Conservation (phyloP, 805 yeast genomes). For the Lachancea kluyveri region DNA sequence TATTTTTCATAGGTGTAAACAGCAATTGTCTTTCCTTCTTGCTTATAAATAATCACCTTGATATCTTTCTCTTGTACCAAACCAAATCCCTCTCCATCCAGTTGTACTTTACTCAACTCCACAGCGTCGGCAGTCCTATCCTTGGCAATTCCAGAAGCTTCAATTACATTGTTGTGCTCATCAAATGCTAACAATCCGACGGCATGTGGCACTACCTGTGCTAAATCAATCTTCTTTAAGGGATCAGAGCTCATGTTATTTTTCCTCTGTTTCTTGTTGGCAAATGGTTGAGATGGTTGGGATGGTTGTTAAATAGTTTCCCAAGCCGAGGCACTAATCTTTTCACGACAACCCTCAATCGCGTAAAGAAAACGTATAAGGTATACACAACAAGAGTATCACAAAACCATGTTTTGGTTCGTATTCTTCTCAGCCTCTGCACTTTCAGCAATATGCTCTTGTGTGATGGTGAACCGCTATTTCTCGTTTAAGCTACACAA, state of each 20-base stretch:
- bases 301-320: too few relatives aligned
- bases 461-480: conserved; percentile 20
- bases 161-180: conserved; percentile 25
- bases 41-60: conserved; percentile 21
- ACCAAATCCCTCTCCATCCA: conserved; percentile 26
- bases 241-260: conserved; percentile 4
- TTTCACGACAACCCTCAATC: too few relatives aligned
- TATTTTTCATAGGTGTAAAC: conserved; percentile 15
- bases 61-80: conserved; percentile 16
- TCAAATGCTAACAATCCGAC: conserved; percentile 29
- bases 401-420: conserved; percentile 8
- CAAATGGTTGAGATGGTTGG: too few relatives aligned
- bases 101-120: conserved; percentile 16
- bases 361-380: too few relatives aligned
- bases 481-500: conserved; percentile 26
- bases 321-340: too few relatives aligned
- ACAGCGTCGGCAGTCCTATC: conserved; percentile 22
- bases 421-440: conserved; percentile 3
- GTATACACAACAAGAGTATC: too few relatives aligned
- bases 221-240: conserved; percentile 6
- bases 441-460: conserved; percentile 10
- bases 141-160: conserved; percentile 27
- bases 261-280: too few relatives aligned
- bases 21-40: conserved; percentile 23
- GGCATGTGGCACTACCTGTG: conserved; percentile 18